Percentiles rank a stretch among this genome's conserved stretches.
Evolutionary conservation across 148 eudicot species (phyloP).

Genomic region (Vaccinium darrowii): DNA sequence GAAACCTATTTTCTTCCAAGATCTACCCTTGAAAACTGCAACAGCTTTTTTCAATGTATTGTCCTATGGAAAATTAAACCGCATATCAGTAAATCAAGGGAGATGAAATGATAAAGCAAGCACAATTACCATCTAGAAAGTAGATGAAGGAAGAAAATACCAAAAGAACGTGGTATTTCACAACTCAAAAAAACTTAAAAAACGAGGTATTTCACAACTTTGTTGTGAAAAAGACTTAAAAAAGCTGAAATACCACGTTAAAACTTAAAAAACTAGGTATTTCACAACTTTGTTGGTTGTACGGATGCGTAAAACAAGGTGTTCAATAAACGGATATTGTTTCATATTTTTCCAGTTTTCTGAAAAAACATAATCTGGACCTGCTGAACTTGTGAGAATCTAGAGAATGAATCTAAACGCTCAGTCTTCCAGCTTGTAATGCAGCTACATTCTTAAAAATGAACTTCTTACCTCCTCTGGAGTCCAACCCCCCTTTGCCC

Average conservation of each 20-base stretch:
- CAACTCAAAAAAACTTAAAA: no score
- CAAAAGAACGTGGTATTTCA: no score
- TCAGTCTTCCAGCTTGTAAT: not conserved
- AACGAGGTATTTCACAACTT: no score
- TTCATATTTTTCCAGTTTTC: not conserved
- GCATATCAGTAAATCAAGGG: constrained; percentile 13
- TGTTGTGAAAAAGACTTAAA: no score
- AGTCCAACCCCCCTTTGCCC: constrained; percentile 99
- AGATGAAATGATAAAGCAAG: not conserved
- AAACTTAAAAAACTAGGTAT: not conserved
- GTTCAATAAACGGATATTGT: not conserved
- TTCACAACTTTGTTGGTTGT: not conserved
- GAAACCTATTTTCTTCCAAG: constrained; percentile 95
- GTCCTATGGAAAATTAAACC: constrained; percentile 48
- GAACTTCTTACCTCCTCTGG: constrained; percentile 74
- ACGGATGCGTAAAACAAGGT: not conserved
- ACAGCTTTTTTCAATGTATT: constrained; percentile 81
- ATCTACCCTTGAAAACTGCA: constrained; percentile 61
- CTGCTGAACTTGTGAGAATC: not conserved
- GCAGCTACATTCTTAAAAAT: not conserved
- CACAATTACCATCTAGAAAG: not conserved
- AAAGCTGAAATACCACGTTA: no score
- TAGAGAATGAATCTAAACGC: not conserved
- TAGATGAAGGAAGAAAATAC: no score
- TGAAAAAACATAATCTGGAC: not conserved